Evolutionary conservation across 495 filamentous ascomycete genomes (phyloP).

Genomic region (Cudoniella acicularis): DNA sequence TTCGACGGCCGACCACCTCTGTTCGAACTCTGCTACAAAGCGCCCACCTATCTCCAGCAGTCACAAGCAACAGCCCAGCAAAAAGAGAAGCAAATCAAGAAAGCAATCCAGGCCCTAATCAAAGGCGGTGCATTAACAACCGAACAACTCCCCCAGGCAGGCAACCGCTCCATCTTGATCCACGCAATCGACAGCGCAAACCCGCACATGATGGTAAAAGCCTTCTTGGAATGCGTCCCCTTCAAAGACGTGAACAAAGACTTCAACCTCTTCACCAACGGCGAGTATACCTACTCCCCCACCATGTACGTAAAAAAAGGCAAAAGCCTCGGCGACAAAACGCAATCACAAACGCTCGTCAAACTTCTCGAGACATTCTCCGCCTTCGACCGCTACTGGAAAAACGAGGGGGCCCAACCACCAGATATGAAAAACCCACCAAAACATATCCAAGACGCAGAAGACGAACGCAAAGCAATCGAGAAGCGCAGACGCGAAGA

Average conservation of each 20-base stretch:
- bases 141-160: not conserved
- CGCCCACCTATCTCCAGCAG: slow-evolving; percentile 5
- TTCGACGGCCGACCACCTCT: slow-evolving; percentile 14
- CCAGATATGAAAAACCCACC: slow-evolving; percentile 3
- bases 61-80: slow-evolving; percentile 1
- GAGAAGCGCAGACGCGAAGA: not conserved
- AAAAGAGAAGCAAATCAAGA: slow-evolving; percentile 2
- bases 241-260: slow-evolving; percentile 15
- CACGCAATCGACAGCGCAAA: slow-evolving; percentile 15
- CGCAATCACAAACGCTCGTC: slow-evolving; percentile 13
- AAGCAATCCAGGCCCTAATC: slow-evolving; percentile 11
- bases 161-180: slow-evolving; percentile 7
- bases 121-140: slow-evolving; percentile 7
- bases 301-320: slow-evolving; percentile 18
- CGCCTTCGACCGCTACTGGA: slow-evolving; percentile 16
- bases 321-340: slow-evolving; percentile 11
- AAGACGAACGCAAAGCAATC: not conserved
- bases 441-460: not conserved
- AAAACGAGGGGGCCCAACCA: slow-evolving; percentile 17
- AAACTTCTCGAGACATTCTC: slow-evolving; percentile 9
- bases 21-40: slow-evolving; percentile 17
- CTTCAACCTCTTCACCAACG: slow-evolving; percentile 19
- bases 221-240: slow-evolving; percentile 17
- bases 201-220: slow-evolving; percentile 13
- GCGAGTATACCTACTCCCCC: slow-evolving; percentile 15